These are phyloP conservation scores for Emergomyces orientalis DNA, from an alignment of 2,329 filamentous ascomycete genomes.

Conservation along the genomic window DNA sequence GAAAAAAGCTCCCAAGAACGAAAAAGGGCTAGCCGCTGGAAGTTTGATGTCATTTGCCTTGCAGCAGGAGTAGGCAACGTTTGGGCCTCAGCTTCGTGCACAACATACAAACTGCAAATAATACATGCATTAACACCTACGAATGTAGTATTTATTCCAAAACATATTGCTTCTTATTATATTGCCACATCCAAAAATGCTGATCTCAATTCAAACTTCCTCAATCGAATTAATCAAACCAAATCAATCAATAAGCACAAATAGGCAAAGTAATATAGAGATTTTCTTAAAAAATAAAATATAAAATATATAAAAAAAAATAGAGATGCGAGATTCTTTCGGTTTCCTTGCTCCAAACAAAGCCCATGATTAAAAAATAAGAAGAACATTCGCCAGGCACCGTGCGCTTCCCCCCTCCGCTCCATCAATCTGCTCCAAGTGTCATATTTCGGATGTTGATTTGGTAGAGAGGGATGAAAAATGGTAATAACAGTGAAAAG, in stretches of 20 bases:
- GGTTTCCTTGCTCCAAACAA: constrained; percentile 9
- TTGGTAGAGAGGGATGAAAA: constrained; percentile 9
- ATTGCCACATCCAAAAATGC: neutral
- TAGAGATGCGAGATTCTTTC: neutral
- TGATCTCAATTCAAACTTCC: neutral
- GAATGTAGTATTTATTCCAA: too few relatives aligned
- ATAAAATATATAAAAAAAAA: too few relatives aligned
- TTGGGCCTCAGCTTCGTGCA: too few relatives aligned
- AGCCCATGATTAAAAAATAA: neutral
- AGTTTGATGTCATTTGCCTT: too few relatives aligned
- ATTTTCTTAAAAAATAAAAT: neutral
- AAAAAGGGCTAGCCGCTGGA: neutral
- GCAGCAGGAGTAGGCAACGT: too few relatives aligned
- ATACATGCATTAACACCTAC: too few relatives aligned
- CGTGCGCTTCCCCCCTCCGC: constrained; percentile 20
- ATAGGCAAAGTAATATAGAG: neutral
- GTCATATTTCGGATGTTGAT: constrained; percentile 6
- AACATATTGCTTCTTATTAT: neutral
- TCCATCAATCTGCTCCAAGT: constrained; percentile 12
- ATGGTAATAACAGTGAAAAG: neutral
- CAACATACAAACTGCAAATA: too few relatives aligned
- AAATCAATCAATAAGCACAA: neutral
- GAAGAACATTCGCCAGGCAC: constrained; percentile 24
- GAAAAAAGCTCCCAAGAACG: neutral
- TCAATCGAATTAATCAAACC: neutral